Evolutionary conservation across 2,329 filamentous ascomycete species (phyloP).

Genomic region (Sodiomyces alkalinus): DNA sequence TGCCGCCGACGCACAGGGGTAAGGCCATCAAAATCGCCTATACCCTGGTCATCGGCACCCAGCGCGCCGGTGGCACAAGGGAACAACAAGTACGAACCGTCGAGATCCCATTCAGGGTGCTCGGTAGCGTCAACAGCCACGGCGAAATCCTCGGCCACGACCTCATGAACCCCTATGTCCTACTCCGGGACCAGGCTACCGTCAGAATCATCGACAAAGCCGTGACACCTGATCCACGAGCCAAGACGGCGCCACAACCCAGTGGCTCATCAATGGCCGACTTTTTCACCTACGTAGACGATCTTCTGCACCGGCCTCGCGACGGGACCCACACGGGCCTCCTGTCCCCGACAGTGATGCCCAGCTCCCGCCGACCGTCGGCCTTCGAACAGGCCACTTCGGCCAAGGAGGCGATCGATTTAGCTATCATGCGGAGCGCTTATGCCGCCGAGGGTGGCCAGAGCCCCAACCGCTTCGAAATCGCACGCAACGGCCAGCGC

Average conservation of each 20-base stretch:
- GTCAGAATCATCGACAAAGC: slow-evolving; percentile 35
- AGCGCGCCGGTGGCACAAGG: slow-evolving; percentile 61
- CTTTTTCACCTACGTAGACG: slow-evolving; percentile 64
- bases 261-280: slow-evolving; percentile 30
- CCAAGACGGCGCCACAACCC: slow-evolving; percentile 4
- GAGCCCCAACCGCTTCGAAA: slow-evolving; percentile 88
- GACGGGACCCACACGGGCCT: slow-evolving; percentile 42
- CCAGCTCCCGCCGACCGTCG: slow-evolving; percentile 39
- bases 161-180: slow-evolving; percentile 83
- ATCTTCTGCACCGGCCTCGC: slow-evolving; percentile 47
- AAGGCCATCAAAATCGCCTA: slow-evolving; percentile 92
- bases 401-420: slow-evolving; percentile 75
- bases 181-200: slow-evolving; percentile 69
- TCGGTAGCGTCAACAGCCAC: slow-evolving; percentile 80
- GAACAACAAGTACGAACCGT: slow-evolving; percentile 82
- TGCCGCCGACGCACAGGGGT: slow-evolving; percentile 84
- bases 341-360: slow-evolving; percentile 53
- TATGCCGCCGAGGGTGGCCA: slow-evolving; percentile 51
- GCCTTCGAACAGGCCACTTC: slow-evolving; percentile 40
- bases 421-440: slow-evolving; percentile 77
- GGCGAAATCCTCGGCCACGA: slow-evolving; percentile 88
- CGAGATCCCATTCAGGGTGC: slow-evolving; percentile 80
- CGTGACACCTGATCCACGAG: slow-evolving; percentile 6
- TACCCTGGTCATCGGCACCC: slow-evolving; percentile 79
- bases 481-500: slow-evolving; percentile 79